Base-by-base conservation (phyloP, 1,284 basidiomycete genomes). In the Phellinidium pouzarii region DNA sequence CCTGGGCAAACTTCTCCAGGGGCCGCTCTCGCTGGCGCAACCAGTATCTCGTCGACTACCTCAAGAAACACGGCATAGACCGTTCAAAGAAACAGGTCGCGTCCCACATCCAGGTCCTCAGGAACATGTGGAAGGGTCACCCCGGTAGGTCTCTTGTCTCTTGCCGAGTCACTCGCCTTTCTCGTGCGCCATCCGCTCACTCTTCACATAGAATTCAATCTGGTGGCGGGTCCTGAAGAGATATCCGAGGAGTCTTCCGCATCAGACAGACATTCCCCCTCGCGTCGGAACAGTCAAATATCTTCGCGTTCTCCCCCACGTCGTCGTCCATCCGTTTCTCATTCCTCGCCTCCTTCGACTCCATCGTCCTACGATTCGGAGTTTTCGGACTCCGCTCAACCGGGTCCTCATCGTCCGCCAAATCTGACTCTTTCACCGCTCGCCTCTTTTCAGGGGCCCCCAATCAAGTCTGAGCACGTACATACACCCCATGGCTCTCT, bases 81-180 rank as follows among this genome's bases (percentile, higher is more conserved):
- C 80, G 87, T 31, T 76, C 83, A 38, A 88, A 87, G 74, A 89
- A 89, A 64, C 86, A 89, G 65, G 87, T 90, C 60, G 87, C 87
- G 17, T 86, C 82, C 63, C 87, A 90, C 62, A 86, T 90, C 49
- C 87, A 90, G 64, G 87, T 89, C 53, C 66, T 89, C 45, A 73
- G 85, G 43, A 89, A 88, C 63, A 89, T 89, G 86, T 88, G 85
- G 86, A 87, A 87, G 64, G 86, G 84, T 31, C 79, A 86, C 56
- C 74, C 80, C 70, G 80, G 85, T 85, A 57, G 40, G 73, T 63
- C 58, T 37, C 40, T 9, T n/a, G n/a, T n/a, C n/a, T n/a, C n/a
- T n/a, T n/a, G n/a, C n/a, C n/a, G n/a, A n/a, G n/a, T n/a, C n/a
- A n/a, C 17, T 55, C 42, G 47, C 4, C 46, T 38, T 34, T 48